These are phyloP conservation scores for Trametes hirsuta DNA, from an alignment of 1,284 basidiomycete genomes.

Conservation along the genomic window DNA sequence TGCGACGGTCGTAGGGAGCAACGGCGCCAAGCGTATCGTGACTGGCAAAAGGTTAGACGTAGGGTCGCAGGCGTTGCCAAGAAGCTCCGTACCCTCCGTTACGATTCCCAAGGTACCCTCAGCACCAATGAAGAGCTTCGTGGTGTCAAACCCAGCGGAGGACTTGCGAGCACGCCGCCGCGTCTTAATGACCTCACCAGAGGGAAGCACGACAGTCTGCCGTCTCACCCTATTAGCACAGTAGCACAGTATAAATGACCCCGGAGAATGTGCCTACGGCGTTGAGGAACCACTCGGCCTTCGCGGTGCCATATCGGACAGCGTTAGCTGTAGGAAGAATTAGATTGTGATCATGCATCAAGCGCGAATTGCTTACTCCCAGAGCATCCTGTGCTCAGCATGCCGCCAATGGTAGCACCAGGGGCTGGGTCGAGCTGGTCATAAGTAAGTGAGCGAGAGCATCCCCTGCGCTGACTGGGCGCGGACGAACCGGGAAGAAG, in stretches of 20 bases:
- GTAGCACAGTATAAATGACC: neutral
- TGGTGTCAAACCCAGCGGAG: constrained; percentile 89
- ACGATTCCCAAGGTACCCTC: constrained; percentile 95
- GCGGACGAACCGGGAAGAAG: constrained; percentile 80
- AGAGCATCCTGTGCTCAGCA: constrained; percentile 85
- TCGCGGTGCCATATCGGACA: constrained; percentile 65
- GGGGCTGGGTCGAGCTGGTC: constrained; percentile 76
- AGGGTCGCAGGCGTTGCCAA: constrained; percentile 40
- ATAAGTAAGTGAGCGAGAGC: neutral
- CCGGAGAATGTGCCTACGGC: constrained; percentile 45
- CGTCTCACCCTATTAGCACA: neutral
- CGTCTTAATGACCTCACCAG: constrained; percentile 93
- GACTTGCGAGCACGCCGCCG: constrained; percentile 86
- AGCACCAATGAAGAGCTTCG: constrained; percentile 92
- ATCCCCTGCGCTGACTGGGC: neutral
- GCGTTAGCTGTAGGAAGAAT: constrained; percentile 51
- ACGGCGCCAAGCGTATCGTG: constrained; percentile 80
- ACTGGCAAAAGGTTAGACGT: constrained; percentile 47
- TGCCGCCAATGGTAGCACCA: constrained; percentile 88
- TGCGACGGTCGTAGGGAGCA: constrained; percentile 77
- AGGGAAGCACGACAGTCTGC: constrained; percentile 87
- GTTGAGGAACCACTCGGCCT: constrained; percentile 65
- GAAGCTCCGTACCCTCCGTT: constrained; percentile 68
- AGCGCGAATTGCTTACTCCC: constrained; percentile 55
- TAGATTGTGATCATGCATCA: too few relatives aligned